A percentile compares a stretch with the other conserved stretches of the same genome.
These are phyloP conservation scores for Boeremia lycopersici DNA, from an alignment of 2,329 filamentous ascomycete species.

Conservation along the genomic window DNA sequence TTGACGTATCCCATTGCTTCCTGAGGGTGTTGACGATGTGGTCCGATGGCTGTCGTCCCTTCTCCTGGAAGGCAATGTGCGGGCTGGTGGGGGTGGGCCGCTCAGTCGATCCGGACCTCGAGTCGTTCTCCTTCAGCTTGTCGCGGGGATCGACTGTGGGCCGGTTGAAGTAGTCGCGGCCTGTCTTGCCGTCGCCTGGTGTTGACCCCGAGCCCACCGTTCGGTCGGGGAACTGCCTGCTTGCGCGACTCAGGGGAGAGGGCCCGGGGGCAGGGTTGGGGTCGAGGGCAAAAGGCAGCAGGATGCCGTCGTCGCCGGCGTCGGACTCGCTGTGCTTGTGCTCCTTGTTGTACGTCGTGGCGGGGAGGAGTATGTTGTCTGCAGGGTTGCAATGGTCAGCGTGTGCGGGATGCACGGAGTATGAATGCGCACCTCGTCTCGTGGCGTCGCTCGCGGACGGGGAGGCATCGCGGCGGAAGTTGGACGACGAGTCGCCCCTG, in stretches of 20 bases:
- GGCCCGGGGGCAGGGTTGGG: constrained; percentile 54
- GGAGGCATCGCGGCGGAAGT: constrained; percentile 48
- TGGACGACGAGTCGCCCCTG: constrained; percentile 44
- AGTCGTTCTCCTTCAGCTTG: constrained; percentile 49
- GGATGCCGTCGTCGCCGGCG: constrained; percentile 59
- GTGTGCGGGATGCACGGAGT: not conserved
- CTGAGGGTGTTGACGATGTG: constrained; percentile 63
- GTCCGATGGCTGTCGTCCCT: constrained; percentile 69
- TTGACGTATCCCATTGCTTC: constrained; percentile 49
- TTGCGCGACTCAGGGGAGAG: constrained; percentile 44
- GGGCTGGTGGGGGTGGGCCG: constrained; percentile 63
- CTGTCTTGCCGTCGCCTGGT: constrained; percentile 34
- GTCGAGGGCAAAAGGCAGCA: constrained; percentile 59
- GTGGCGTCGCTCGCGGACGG: constrained; percentile 39
- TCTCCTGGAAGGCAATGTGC: constrained; percentile 93
- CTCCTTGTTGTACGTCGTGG: constrained; percentile 73
- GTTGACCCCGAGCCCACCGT: constrained; percentile 24
- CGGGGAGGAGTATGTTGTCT: constrained; percentile 72
- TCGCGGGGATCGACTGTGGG: constrained; percentile 49
- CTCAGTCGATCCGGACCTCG: constrained; percentile 55
- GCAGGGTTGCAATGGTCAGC: constrained; percentile 22
- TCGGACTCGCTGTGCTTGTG: constrained; percentile 73
- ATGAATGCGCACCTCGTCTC: constrained; percentile 41
- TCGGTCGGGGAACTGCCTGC: constrained; percentile 37
- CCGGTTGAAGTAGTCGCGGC: constrained; percentile 54